Conservation (phyloP, 805 yeast genomes). For the Torulaspora gathmanii region DNA sequence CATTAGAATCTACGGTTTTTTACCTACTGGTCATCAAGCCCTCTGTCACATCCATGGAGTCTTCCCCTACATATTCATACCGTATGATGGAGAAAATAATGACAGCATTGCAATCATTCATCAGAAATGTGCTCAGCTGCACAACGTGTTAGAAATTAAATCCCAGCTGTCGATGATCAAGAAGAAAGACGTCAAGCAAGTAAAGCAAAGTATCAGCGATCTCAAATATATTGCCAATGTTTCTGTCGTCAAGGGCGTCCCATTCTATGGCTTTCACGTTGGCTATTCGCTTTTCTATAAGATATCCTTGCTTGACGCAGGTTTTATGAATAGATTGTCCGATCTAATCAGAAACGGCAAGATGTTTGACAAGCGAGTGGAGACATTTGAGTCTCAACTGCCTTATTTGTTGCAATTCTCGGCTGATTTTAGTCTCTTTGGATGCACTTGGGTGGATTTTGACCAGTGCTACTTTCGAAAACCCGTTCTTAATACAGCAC, state of each 20-base stretch:
- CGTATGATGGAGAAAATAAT: slow-evolving; percentile 44
- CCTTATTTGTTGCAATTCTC: slow-evolving; percentile 73
- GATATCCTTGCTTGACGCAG: slow-evolving; percentile 61
- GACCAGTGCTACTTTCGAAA: slow-evolving; percentile 47
- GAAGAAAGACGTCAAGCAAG: slow-evolving; percentile 1
- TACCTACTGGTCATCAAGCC: slow-evolving; percentile 55
- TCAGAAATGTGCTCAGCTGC: slow-evolving; percentile 40
- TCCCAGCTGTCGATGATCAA: slow-evolving; percentile 39
- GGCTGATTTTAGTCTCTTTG: slow-evolving; percentile 76
- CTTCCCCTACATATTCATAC: slow-evolving; percentile 74
- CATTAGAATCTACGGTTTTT: slow-evolving; percentile 68
- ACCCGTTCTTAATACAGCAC: slow-evolving; percentile 44
- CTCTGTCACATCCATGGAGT: slow-evolving; percentile 76
- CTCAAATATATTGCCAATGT: slow-evolving; percentile 53
- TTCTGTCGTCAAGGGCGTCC: slow-evolving; percentile 64
- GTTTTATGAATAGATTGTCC: slow-evolving; percentile 51
- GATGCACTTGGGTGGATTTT: slow-evolving; percentile 72
- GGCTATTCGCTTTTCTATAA: slow-evolving; percentile 65
- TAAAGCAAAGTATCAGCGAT: slow-evolving; percentile 6
- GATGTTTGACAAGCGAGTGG: slow-evolving; percentile 38
- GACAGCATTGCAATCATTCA: slow-evolving; percentile 27
- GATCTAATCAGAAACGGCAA: slow-evolving; percentile 45
- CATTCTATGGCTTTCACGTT: slow-evolving; percentile 78
- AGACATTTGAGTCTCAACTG: slow-evolving; percentile 75
- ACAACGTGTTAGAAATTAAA: slow-evolving; percentile 42